phyloP scores from a whole-genome alignment of 331 rosid genomes.

The Quercus lobata region DNA sequence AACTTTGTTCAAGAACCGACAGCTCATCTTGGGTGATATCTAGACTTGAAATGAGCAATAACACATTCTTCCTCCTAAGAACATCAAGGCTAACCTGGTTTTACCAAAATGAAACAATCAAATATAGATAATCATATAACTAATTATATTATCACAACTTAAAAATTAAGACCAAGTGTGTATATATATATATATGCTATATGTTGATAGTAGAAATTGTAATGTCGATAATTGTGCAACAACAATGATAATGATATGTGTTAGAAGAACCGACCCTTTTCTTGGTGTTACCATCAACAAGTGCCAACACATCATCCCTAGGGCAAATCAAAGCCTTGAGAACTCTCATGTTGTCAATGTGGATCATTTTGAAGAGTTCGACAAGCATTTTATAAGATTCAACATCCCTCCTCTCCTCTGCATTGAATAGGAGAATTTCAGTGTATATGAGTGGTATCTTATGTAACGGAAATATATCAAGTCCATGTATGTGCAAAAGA shows the following conservation, averaged over 20 bases:
- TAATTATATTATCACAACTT: not conserved
- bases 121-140: not conserved
- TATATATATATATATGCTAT: no score
- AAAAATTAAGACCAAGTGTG: not conserved
- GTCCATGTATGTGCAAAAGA: no score
- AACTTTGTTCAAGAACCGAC: slow-evolving; percentile 55
- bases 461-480: no score
- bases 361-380: not conserved
- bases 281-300: not conserved
- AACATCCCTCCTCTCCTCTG: not conserved
- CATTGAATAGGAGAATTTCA: not conserved
- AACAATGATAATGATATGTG: not conserved
- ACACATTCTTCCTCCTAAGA: slow-evolving; percentile 57
- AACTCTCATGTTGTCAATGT: not conserved
- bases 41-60: slow-evolving; percentile 52
- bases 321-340: not conserved
- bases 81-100: slow-evolving; percentile 51
- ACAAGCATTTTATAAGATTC: not conserved
- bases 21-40: slow-evolving; percentile 50
- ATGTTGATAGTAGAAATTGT: no score
- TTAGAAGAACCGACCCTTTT: not conserved
- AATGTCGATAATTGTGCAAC: not conserved
- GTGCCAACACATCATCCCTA: not conserved
- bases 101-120: slow-evolving; percentile 2
- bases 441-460: no score